Conservation (phyloP, 2,329 filamentous ascomycete genomes). For the Fusarium dimerum region DNA sequence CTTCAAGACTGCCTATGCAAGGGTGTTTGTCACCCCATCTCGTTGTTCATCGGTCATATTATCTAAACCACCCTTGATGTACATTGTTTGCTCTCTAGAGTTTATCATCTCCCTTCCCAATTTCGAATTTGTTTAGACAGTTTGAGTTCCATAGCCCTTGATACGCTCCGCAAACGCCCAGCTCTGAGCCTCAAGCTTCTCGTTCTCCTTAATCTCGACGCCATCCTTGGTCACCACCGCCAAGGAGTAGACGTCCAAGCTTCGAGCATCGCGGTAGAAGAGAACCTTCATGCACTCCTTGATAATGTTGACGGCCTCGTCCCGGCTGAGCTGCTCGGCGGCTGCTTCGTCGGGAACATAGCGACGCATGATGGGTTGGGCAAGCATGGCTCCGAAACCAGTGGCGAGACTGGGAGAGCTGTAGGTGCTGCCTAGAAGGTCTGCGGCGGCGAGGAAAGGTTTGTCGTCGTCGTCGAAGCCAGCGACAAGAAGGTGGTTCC, state of each 20-base stretch:
- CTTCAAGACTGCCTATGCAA: background rate
- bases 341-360: constrained; percentile 82
- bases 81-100: background rate
- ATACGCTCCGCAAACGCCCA: constrained; percentile 98
- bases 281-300: constrained; percentile 98
- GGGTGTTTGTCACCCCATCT: background rate
- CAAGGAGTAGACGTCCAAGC: constrained; percentile 87
- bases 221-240: constrained; percentile 86
- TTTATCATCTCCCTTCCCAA: background rate
- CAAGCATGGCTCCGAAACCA: constrained; percentile 89
- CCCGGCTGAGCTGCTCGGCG: constrained; percentile 69
- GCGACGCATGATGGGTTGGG: constrained; percentile 85
- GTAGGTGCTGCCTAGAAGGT: constrained; percentile 92
- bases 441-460: constrained; percentile 89
- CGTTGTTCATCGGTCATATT: background rate
- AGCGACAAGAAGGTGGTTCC: constrained; percentile 92
- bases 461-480: constrained; percentile 77
- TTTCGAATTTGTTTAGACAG: constrained; percentile 43
- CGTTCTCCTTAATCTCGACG: constrained; percentile 80
- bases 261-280: constrained; percentile 94
- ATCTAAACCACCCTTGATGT: background rate
- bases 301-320: constrained; percentile 77
- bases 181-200: constrained; percentile 92
- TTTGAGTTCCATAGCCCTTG: constrained; percentile 90
- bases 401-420: constrained; percentile 85